phyloP scores from a whole-genome alignment of 2,329 filamentous ascomycete genomes.

The Colletotrichum cereale region DNA sequence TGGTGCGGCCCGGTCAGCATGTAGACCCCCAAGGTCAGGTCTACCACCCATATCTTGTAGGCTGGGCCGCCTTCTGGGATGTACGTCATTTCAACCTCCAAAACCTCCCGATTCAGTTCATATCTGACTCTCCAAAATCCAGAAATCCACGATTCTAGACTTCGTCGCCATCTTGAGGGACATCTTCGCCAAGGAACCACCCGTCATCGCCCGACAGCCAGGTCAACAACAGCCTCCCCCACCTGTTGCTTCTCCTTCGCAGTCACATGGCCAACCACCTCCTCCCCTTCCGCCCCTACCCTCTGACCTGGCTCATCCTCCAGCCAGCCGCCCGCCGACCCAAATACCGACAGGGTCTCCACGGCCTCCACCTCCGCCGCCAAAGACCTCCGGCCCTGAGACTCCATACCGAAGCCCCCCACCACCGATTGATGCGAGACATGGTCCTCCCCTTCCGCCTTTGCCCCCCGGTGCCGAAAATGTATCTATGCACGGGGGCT shows the following conservation, averaged over 20 bases:
- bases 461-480: constrained; percentile 47
- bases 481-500: constrained; percentile 41
- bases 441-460: constrained; percentile 48
- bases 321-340: constrained; percentile 47
- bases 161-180: constrained; percentile 86
- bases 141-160: constrained; percentile 88
- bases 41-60: constrained; percentile 94
- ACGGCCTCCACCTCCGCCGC: constrained; percentile 65
- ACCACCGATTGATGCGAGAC: constrained; percentile 33
- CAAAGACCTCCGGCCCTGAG: constrained; percentile 60
- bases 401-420: constrained; percentile 48
- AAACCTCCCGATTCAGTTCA: background rate
- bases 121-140: constrained; percentile 34
- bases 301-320: constrained; percentile 67
- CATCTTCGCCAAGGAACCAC: constrained; percentile 94
- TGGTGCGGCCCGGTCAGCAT: constrained; percentile 92
- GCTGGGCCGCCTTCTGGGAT: constrained; percentile 92
- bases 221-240: constrained; percentile 54
- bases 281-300: constrained; percentile 81
- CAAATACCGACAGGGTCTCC: constrained; percentile 51
- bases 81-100: constrained; percentile 65
- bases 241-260: constrained; percentile 50
- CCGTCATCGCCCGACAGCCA: constrained; percentile 81
- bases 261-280: constrained; percentile 57
- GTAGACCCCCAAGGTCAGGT: constrained; percentile 93